Conservation (phyloP, 23 red algal genomes). For the Gracilaria gracilis region DNA sequence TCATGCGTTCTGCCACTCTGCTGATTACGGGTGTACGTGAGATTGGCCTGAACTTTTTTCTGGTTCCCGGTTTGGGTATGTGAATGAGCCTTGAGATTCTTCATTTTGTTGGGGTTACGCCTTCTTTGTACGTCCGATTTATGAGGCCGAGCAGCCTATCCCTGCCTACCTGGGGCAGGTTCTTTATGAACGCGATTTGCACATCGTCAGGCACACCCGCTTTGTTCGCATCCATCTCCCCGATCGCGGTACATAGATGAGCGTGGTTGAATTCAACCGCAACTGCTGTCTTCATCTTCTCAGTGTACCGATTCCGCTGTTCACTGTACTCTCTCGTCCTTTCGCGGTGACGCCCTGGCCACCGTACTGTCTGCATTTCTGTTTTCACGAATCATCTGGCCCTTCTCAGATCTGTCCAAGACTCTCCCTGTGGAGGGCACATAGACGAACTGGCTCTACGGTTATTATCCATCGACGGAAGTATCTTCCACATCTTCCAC, state of each 20-base stretch:
- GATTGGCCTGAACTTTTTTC: not conserved
- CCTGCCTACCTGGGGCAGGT: not conserved
- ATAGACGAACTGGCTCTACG: not conserved
- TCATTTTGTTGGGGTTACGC: not conserved
- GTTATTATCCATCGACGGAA: not conserved
- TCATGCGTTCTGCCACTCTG: not conserved
- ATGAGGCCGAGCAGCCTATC: not conserved
- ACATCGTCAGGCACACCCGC: not conserved
- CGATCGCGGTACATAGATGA: not conserved
- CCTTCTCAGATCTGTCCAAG: not conserved
- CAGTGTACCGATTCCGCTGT: not conserved
- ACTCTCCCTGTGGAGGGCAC: not conserved
- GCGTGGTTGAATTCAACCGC: not conserved
- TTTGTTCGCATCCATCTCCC: not conserved
- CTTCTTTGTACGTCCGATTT: not conserved
- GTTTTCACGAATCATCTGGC: slow-evolving; percentile 4
- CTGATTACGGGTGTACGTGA: not conserved
- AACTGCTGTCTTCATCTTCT: no score
- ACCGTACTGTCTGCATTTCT: not conserved
- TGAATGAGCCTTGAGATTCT: not conserved
- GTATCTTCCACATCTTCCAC: not conserved
- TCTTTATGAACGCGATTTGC: not conserved
- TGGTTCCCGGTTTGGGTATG: not conserved
- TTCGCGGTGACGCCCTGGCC: not conserved
- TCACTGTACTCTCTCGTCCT: not conserved